A percentile compares a stretch with the other conserved stretches of the same genome.
These are phyloP conservation scores for Alternaria gansuensis DNA, from an alignment of 2,329 filamentous ascomycete genomes.

Conservation along the genomic window DNA sequence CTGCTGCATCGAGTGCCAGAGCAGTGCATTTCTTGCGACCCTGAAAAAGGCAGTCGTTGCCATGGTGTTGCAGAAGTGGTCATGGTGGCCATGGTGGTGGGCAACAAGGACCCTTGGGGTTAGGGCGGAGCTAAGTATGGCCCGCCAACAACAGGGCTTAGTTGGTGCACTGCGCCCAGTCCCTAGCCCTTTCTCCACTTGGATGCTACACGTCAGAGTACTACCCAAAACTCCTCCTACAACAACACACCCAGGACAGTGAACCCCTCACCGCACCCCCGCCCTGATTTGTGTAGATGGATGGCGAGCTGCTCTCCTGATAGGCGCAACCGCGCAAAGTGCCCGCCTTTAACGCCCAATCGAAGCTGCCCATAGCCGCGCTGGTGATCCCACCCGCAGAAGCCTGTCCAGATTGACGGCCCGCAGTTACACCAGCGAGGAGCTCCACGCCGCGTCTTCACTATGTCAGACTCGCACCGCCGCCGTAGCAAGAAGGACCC, in stretches of 20 bases:
- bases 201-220: slow-evolving; percentile 33
- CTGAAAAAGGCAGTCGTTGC: not conserved
- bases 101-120: slow-evolving; percentile 9
- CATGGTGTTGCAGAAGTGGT: slow-evolving; percentile 12
- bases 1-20: not conserved
- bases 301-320: slow-evolving; percentile 40
- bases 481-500: slow-evolving; percentile 50
- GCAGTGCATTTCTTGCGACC: not conserved
- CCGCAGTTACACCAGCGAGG: slow-evolving; percentile 33
- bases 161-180: slow-evolving; percentile 8
- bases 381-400: slow-evolving; percentile 36
- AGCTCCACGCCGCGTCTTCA: slow-evolving; percentile 28
- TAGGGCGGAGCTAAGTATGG: slow-evolving; percentile 9
- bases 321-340: slow-evolving; percentile 43
- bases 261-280: slow-evolving; percentile 24
- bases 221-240: slow-evolving; percentile 25
- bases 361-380: slow-evolving; percentile 42
- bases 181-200: slow-evolving; percentile 22
- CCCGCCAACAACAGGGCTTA: slow-evolving; percentile 3
- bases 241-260: slow-evolving; percentile 17
- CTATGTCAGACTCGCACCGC: slow-evolving; percentile 48
- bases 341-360: slow-evolving; percentile 41
- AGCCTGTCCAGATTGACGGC: slow-evolving; percentile 25
- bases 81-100: slow-evolving; percentile 6
- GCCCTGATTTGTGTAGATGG: slow-evolving; percentile 35